Conservation (phyloP, 345 rosid genomes). For the Lumnitzera racemosa region DNA sequence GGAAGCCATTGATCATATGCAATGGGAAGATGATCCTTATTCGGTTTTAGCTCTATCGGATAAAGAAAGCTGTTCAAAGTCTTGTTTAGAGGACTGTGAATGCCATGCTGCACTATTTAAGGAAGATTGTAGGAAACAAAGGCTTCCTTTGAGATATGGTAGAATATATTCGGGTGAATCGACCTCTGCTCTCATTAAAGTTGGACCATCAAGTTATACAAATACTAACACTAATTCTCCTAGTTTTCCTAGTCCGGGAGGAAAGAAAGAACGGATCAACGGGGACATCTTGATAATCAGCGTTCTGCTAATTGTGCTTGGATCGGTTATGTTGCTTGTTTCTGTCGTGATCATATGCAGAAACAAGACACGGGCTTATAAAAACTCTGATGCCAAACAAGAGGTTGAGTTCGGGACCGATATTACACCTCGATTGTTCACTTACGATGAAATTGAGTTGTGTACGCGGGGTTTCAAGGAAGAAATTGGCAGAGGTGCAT, state of each 20-base stretch:
- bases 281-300: neutral
- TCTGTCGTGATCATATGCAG: conserved; percentile 4
- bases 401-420: conserved; percentile 2
- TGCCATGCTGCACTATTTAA: conserved; percentile 22
- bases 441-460: conserved; percentile 10
- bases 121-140: conserved; percentile 10
- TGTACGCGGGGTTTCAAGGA: conserved; percentile 17
- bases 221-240: too few relatives aligned
- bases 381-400: neutral
- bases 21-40: too few relatives aligned
- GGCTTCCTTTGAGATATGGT: conserved; percentile 23
- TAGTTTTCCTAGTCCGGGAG: too few relatives aligned
- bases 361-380: conserved; percentile 2
- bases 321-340: conserved; percentile 1
- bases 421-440: conserved; percentile 10
- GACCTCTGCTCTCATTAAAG: conserved; percentile 15
- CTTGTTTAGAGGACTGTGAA: conserved; percentile 18
- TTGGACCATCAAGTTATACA: neutral
- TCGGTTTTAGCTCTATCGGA: neutral
- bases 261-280: too few relatives aligned
- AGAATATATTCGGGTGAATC: neutral
- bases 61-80: conserved; percentile 10
- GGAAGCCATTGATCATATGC: conserved; percentile 3
- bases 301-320: neutral
- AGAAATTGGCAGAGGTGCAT: conserved; percentile 20